phyloP scores from a whole-genome alignment of 495 filamentous ascomycete genomes.

The Hypomontagnella monticulosa region DNA sequence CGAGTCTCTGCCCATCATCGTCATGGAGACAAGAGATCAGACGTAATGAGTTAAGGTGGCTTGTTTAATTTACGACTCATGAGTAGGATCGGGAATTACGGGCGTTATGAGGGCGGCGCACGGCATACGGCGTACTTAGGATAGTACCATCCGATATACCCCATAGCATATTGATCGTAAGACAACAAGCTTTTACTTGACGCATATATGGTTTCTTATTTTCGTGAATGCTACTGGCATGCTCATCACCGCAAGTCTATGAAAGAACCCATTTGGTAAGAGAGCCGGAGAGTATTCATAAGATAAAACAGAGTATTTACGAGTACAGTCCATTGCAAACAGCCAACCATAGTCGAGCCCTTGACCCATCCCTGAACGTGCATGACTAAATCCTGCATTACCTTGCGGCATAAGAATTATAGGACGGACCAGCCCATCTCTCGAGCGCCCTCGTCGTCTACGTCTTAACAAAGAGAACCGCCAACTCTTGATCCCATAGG shows the following conservation, averaged over 20 bases:
- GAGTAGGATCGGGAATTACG: not conserved
- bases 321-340: constrained; percentile 25
- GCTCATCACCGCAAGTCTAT: not conserved
- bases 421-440: constrained; percentile 7
- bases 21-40: constrained; percentile 45
- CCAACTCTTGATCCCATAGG: not conserved
- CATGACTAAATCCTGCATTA: constrained; percentile 10
- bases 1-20: constrained; percentile 59
- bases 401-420: constrained; percentile 7
- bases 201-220: not conserved
- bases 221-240: not conserved
- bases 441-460: constrained; percentile 1
- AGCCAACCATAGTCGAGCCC: constrained; percentile 1
- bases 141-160: not conserved
- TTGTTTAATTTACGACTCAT: not conserved
- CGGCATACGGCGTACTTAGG: not conserved
- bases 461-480: constrained; percentile 1
- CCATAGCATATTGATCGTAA: no score
- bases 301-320: constrained; percentile 16
- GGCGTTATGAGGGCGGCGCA: constrained; percentile 2
- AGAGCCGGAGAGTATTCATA: constrained; percentile 10
- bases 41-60: not conserved
- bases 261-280: not conserved
- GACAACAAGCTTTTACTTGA: not conserved
- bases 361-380: constrained; percentile 6